Conservation (phyloP, 768 basidiomycete genomes). For the Russula sp. region DNA sequence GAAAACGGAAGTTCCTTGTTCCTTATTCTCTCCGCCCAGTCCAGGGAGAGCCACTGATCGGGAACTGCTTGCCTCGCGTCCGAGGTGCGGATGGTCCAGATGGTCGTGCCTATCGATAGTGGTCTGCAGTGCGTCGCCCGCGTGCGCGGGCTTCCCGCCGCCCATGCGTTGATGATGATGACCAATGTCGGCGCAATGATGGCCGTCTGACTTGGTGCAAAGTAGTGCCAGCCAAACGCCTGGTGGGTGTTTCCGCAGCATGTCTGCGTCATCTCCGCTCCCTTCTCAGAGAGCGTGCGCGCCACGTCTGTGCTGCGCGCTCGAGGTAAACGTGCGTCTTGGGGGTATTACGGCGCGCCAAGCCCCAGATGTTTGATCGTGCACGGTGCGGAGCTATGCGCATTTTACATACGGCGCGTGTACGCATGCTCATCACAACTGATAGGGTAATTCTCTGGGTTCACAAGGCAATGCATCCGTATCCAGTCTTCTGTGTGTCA, state of each 20-base stretch:
- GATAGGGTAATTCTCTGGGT: background rate
- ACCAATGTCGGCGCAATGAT: constrained; percentile 13
- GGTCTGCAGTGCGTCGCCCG: constrained; percentile 17
- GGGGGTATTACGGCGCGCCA: background rate
- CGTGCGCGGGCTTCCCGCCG: constrained; percentile 18
- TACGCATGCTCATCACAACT: constrained; percentile 4
- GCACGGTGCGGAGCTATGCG: background rate
- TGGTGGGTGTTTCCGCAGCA: constrained; percentile 19
- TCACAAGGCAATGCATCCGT: background rate
- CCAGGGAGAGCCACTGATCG: constrained; percentile 18
- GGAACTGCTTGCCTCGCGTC: constrained; percentile 20
- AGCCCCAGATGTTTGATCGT: background rate
- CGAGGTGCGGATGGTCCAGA: constrained; percentile 20
- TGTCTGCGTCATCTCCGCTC: constrained; percentile 23
- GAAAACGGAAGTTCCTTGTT: constrained; percentile 16
- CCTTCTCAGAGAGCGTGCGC: constrained; percentile 9
- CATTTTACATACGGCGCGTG: background rate
- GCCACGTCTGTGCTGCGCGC: constrained; percentile 15
- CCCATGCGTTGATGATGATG: constrained; percentile 13
- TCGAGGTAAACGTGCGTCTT: constrained; percentile 13
- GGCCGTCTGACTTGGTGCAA: constrained; percentile 3
- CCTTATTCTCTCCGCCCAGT: constrained; percentile 6
- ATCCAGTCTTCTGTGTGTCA: background rate
- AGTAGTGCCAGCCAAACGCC: constrained; percentile 13
- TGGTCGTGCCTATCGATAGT: constrained; percentile 22